phyloP scores from a whole-genome alignment of 495 filamentous ascomycete species.

The Tuber umbilicatum region DNA sequence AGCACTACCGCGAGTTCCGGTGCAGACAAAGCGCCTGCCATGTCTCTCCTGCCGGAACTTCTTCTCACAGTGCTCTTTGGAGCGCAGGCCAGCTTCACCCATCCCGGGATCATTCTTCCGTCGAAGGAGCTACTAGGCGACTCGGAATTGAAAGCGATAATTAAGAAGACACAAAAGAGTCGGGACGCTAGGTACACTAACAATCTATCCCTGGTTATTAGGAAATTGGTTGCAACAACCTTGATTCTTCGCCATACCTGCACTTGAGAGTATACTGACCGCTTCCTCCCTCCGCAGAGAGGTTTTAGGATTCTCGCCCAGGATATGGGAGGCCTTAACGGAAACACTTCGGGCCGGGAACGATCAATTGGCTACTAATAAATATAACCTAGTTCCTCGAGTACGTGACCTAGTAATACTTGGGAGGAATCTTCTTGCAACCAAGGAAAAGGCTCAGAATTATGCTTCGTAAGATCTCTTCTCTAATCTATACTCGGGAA shows the following conservation, averaged over 20 bases:
- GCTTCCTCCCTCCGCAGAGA: slow-evolving; percentile 43
- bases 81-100: slow-evolving; percentile 45
- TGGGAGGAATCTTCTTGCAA: slow-evolving; percentile 61
- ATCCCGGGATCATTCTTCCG: slow-evolving; percentile 42
- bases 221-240: background rate
- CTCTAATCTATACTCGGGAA: background rate
- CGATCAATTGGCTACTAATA: slow-evolving; percentile 48
- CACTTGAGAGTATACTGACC: slow-evolving; percentile 1
- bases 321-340: slow-evolving; percentile 55
- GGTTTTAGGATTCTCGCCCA: slow-evolving; percentile 50
- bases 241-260: background rate
- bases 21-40: background rate
- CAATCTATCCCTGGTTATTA: background rate
- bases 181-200: slow-evolving; percentile 39
- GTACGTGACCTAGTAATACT: slow-evolving; percentile 60
- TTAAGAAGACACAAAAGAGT: slow-evolving; percentile 41
- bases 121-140: slow-evolving; percentile 37
- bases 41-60: slow-evolving; percentile 39
- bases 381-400: slow-evolving; percentile 45
- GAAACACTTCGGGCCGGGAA: slow-evolving; percentile 54
- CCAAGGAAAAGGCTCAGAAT: slow-evolving; percentile 62
- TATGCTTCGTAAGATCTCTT: slow-evolving; percentile 49
- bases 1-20: background rate
- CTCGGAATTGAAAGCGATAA: slow-evolving; percentile 41
- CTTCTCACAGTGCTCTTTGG: slow-evolving; percentile 41